phyloP scores from a whole-genome alignment of 2,329 filamentous ascomycete species.

The Lachnellula arida region DNA sequence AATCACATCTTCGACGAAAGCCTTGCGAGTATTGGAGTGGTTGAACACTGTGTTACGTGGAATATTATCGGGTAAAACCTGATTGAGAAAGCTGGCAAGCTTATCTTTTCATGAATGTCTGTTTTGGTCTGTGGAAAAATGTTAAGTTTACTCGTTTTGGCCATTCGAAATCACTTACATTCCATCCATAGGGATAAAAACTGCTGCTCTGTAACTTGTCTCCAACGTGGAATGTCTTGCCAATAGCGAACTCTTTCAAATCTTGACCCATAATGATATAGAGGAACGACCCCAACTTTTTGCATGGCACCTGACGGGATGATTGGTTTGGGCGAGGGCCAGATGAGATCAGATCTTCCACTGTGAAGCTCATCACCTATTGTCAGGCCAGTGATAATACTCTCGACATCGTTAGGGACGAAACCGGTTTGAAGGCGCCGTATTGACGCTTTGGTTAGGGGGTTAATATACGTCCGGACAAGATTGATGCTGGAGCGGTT shows the following conservation, averaged over 20 bases:
- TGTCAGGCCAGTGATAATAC: not conserved
- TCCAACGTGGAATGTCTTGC: conserved; percentile 47
- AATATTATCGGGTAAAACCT: conserved; percentile 46
- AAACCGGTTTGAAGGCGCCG: not conserved
- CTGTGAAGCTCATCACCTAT: not conserved
- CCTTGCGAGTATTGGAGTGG: conserved; percentile 42
- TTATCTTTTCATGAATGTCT: conserved; percentile 43
- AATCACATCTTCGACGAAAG: conserved; percentile 51
- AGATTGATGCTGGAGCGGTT: not conserved
- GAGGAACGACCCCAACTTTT: not conserved
- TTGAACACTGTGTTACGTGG: conserved; percentile 33
- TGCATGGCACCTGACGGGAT: not conserved
- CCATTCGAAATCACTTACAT: conserved; percentile 38
- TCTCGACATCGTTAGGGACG: not conserved
- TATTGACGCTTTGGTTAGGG: not conserved
- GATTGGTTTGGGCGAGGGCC: not conserved
- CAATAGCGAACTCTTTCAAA: conserved; percentile 39
- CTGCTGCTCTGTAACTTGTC: conserved; percentile 40
- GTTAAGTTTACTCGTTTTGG: not conserved
- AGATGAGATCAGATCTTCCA: not conserved
- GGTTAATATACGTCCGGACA: not conserved
- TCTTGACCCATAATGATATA: not conserved
- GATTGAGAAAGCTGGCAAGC: conserved; percentile 45
- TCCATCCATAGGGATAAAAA: conserved; percentile 51
- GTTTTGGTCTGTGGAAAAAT: conserved; percentile 39